phyloP scores from a whole-genome alignment of 2,329 filamentous ascomycete genomes.

The Aspergillus awamori region DNA sequence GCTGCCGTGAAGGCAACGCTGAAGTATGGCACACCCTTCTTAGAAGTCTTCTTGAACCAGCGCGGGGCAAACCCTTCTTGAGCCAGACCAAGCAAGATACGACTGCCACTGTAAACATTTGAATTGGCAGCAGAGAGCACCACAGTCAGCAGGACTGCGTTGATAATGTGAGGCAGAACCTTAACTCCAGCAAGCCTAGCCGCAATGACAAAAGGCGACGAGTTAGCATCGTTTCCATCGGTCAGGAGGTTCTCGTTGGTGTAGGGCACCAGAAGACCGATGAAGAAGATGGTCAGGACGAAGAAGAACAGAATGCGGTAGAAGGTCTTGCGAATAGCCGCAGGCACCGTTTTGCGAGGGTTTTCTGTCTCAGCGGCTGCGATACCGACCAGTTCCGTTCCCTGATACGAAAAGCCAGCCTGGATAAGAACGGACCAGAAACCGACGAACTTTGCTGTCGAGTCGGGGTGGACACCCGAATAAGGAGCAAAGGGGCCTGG shows the following conservation, averaged over 20 bases:
- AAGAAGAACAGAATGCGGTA: constrained; percentile 70
- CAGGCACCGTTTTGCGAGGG: constrained; percentile 71
- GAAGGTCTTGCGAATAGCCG: constrained; percentile 73
- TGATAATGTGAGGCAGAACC: constrained; percentile 45
- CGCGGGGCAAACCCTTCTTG: constrained; percentile 49
- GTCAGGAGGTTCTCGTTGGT: constrained; percentile 58
- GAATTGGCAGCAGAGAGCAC: constrained; percentile 49
- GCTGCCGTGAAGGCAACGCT: constrained; percentile 49
- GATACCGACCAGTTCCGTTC: constrained; percentile 75
- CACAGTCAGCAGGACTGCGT: constrained; percentile 47
- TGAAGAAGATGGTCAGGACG: constrained; percentile 58
- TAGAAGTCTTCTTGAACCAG: constrained; percentile 46
- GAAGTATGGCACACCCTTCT: constrained; percentile 49
- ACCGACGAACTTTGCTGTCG: constrained; percentile 63
- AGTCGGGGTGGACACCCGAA: constrained; percentile 21
- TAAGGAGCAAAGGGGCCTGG: constrained; percentile 70
- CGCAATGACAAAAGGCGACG: constrained; percentile 50
- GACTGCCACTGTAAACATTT: constrained; percentile 55
- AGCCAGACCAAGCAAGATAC: constrained; percentile 69
- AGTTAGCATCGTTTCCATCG: constrained; percentile 41
- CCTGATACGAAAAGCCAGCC: constrained; percentile 51
- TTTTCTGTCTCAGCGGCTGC: constrained; percentile 77
- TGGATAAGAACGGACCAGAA: constrained; percentile 57
- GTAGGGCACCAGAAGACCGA: constrained; percentile 70
- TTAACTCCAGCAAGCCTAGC: constrained; percentile 42